phyloP scores from a whole-genome alignment of 345 rosid genomes.

The Pelargonium nanum region DNA sequence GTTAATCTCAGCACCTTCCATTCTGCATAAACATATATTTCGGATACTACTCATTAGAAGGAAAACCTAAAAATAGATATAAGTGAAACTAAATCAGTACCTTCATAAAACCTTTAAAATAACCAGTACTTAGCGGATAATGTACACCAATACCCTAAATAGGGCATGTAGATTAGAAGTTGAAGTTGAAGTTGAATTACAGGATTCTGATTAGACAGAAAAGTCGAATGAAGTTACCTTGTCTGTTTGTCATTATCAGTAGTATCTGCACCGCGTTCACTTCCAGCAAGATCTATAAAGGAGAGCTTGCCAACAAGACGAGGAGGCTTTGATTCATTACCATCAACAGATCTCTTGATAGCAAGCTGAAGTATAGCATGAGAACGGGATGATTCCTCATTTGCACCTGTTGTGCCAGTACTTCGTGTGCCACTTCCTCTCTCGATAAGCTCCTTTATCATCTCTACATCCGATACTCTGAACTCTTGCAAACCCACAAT shows the following conservation, averaged over 20 bases:
- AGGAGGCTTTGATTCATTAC: conserved; percentile 78
- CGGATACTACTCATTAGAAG: conserved; percentile 10
- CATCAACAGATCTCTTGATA: conserved; percentile 71
- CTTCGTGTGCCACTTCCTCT: conserved; percentile 86
- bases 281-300: conserved; percentile 97
- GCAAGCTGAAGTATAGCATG: conserved; percentile 99
- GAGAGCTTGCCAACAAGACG: conserved; percentile 91
- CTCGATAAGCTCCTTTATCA: conserved; percentile 89
- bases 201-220: not conserved
- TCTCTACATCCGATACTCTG: conserved; percentile 86
- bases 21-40: conserved; percentile 35
- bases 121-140: no score
- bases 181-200: no score
- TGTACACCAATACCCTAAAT: no score
- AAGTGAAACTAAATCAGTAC: not conserved
- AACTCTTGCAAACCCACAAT: conserved; percentile 96
- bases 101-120: no score
- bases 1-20: conserved; percentile 99
- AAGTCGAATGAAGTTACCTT: conserved; percentile 34
- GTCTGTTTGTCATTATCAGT: conserved; percentile 98
- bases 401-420: conserved; percentile 96
- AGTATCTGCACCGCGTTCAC: conserved; percentile 99
- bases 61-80: not conserved
- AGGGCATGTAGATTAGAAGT: no score
- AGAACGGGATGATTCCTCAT: conserved; percentile 97